These are phyloP conservation scores for Fusarium haematococcum DNA, from an alignment of 2,329 filamentous ascomycete genomes.

Conservation along the genomic window DNA sequence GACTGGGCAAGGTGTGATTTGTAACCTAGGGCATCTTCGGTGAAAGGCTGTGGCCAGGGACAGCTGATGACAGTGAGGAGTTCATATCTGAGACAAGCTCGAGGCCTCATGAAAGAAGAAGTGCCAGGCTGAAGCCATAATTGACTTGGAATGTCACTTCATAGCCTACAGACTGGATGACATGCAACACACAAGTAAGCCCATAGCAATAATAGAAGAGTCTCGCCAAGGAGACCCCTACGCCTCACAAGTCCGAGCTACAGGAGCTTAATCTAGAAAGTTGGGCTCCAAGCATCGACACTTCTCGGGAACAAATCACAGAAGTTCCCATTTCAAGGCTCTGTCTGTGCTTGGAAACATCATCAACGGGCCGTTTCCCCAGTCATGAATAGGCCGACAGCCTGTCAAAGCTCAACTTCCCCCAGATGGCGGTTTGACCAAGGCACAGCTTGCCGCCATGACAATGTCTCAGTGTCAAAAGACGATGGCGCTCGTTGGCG, in stretches of 20 bases:
- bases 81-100: not conserved
- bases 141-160: not conserved
- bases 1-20: not conserved
- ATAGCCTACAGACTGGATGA: not conserved
- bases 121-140: not conserved
- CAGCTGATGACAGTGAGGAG: not conserved
- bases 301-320: not conserved
- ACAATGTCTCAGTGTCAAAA: not conserved
- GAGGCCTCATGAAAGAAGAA: not conserved
- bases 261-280: not conserved
- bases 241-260: not conserved
- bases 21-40: not conserved
- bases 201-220: not conserved
- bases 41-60: not conserved
- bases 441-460: not conserved
- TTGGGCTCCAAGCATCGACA: not conserved
- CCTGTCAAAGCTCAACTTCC: not conserved
- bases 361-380: not conserved
- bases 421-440: not conserved
- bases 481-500: not conserved
- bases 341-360: not conserved
- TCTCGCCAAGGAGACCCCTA: not conserved
- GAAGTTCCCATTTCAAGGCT: not conserved
- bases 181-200: not conserved
- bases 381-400: not conserved